Evolutionary conservation across 2,329 filamentous ascomycete genomes (phyloP), one percentile per base, ranked within the genome.

Genomic region (Hypoxylon rubiginosum): DNA sequence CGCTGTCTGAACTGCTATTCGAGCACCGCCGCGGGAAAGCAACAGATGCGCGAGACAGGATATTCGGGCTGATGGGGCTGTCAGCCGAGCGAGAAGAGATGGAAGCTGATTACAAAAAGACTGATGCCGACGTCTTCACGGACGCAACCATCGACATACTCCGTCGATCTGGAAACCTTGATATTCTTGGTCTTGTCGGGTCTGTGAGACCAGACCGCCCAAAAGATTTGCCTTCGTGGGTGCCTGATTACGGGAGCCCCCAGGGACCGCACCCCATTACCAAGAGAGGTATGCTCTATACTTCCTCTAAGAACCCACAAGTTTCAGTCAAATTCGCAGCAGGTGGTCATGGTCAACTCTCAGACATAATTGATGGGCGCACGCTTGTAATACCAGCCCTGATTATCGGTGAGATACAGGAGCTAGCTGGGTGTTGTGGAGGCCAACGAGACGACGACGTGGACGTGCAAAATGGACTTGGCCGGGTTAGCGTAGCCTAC

Each of bases 181-280:
- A 62, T 45, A 30, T 62, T 1, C 50, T 62, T 50, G 58, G 58
- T 41, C 58, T 62, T 41, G 45, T 62, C 41, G 41, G 58, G 32
- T 50, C 58, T 15, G 43, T 50, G 15, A 62, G 58, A 32, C 50
- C 58, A 62, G 50, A 50, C 51, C 58, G 58, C 34, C 55, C 50
- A 34, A 32, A 50, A 30, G 43, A 54, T 32, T 43, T 64, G 55
- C 62, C 62, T 34, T 64, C 62, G 43, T 64, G 62, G 62, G 62
- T 64, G 55, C 62, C 62, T 34, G 62, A 64, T 49, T 64, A 62
- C 41, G 50, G 50, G 26, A 62, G 30, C 21, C 41, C 58, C 50
- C 58, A 43, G 19, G 58, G 58, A 19, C 58, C 58, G 51, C 58
- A 62, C 58, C 58, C 58, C 45, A 55, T 62, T 41, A 56, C 58